phyloP scores from a whole-genome alignment of 2,329 filamentous ascomycete species.

The Chrysoporthe puriensis region DNA sequence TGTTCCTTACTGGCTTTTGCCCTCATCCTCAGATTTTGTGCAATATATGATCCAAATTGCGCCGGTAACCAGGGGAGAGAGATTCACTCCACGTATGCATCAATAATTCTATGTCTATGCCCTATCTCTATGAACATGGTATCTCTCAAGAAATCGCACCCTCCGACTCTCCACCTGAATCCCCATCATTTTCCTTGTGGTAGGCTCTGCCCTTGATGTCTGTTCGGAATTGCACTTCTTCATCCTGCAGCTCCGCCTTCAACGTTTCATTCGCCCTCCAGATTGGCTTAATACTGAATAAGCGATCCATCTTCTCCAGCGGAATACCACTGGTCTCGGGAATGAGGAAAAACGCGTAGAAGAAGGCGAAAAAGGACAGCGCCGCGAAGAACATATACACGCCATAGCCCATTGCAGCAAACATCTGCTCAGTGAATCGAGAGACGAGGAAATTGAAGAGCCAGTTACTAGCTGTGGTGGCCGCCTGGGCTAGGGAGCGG shows the following conservation, averaged over 20 bases:
- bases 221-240: constrained; percentile 41
- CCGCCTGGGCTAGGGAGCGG: constrained; percentile 72
- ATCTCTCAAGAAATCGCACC: neutral
- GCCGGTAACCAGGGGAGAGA: too few species aligned
- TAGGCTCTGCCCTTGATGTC: constrained; percentile 10
- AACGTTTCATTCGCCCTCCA: constrained; percentile 47
- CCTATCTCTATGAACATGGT: neutral
- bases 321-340: constrained; percentile 70
- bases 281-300: constrained; percentile 57
- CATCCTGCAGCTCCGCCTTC: constrained; percentile 46
- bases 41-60: too few species aligned
- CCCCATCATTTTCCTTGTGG: constrained; percentile 9
- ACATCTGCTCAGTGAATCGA: constrained; percentile 70
- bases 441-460: constrained; percentile 72
- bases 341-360: constrained; percentile 65
- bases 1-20: too few species aligned
- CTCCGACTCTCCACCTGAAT: constrained; percentile 5
- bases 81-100: neutral
- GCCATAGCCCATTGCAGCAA: constrained; percentile 59
- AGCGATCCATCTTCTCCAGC: constrained; percentile 65
- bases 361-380: constrained; percentile 59
- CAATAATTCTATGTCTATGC: neutral
- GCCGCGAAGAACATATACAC: constrained; percentile 72
- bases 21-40: too few species aligned
- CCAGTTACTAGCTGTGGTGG: constrained; percentile 74